phyloP scores from a whole-genome alignment of 805 yeast genomes.

The Saturnispora sanitii region DNA sequence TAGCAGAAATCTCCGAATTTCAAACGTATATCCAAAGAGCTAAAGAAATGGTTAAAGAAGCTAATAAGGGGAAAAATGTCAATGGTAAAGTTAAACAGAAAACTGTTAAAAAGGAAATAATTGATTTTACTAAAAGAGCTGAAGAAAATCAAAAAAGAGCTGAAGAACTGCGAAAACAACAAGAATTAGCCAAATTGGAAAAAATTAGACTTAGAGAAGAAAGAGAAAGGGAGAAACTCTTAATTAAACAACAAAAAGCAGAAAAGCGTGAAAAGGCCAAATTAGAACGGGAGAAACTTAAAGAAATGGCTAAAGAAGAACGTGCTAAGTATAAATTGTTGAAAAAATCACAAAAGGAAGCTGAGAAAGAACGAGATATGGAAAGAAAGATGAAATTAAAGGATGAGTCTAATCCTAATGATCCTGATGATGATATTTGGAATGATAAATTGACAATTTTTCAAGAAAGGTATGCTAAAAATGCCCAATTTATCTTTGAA shows the following conservation, averaged over 20 bases:
- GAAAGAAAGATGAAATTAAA: constrained; percentile 15
- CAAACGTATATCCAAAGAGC: constrained; percentile 77
- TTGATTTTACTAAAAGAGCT: constrained; percentile 11
- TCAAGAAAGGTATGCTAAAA: constrained; percentile 58
- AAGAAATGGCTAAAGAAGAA: constrained; percentile 17
- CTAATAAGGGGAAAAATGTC: background rate
- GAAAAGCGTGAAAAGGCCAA: constrained; percentile 17
- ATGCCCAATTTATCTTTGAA: constrained; percentile 76
- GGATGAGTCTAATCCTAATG: constrained; percentile 11
- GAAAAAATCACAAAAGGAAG: constrained; percentile 16
- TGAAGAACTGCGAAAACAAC: constrained; percentile 12
- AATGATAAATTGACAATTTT: constrained; percentile 64
- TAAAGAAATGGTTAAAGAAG: constrained; percentile 43
- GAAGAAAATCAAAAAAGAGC: constrained; percentile 12
- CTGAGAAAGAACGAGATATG: constrained; percentile 19
- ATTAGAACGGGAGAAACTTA: constrained; percentile 17
- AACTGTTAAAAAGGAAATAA: constrained; percentile 4
- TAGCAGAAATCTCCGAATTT: constrained; percentile 64
- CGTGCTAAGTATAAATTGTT: constrained; percentile 19
- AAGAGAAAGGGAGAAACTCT: constrained; percentile 15
- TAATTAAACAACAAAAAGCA: constrained; percentile 15
- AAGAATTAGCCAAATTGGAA: constrained; percentile 14
- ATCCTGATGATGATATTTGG: constrained; percentile 20
- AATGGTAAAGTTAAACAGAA: background rate
- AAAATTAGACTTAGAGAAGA: constrained; percentile 16